Evolutionary conservation across 2,329 filamentous ascomycete genomes (phyloP), one percentile per base, ranked within the genome.

Genomic region (Proliferodiscus dingleyae): DNA sequence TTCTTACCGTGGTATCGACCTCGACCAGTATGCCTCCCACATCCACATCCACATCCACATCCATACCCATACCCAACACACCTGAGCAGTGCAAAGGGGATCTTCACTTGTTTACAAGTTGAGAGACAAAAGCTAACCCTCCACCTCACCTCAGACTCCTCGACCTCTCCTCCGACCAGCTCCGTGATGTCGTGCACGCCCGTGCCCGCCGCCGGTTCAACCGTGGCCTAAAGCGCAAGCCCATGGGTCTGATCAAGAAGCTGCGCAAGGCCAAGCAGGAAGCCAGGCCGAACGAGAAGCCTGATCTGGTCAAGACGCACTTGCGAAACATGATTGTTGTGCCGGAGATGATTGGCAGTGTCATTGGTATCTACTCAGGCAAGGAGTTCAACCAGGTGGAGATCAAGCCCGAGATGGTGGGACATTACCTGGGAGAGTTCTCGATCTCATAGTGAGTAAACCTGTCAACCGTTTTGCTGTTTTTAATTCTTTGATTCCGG

Each of bases 351-450:
- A 98, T 98, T 71, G 93, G 93, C 67, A 87, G 81, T 74, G 91
- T 98, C 67, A 87, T 98, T 67, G 93, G 90, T 71, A 93, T 98
- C 81, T 98, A 98, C 87, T 95, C 89, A 62, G 93, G 93, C 71
- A 98, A 98, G 86, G 90, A 97, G 77, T 98, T 98, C 87, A 98
- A 98, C 86, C 91, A 96, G 83, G 90, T 98, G 66, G 93, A 98
- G 77, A 93, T 98, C 80, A 96, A 96, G 85, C 93, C 93, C 66
- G 93, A 98, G 83, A 98, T 98, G 93, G 93, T 98, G 74, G 93
- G 93, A 72, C 91, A 97, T 81, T 96, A 96, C 82, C 81, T 98
- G 62, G 93, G 81, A 68, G 93, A 98, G 78, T 98, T 98, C 83
- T 96, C 90, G 63, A 98, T 98, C 80, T 93, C 91, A 79, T 98